Evolutionary conservation across 495 filamentous ascomycete genomes (phyloP).

Genomic region (Astrocystis sublimbata): DNA sequence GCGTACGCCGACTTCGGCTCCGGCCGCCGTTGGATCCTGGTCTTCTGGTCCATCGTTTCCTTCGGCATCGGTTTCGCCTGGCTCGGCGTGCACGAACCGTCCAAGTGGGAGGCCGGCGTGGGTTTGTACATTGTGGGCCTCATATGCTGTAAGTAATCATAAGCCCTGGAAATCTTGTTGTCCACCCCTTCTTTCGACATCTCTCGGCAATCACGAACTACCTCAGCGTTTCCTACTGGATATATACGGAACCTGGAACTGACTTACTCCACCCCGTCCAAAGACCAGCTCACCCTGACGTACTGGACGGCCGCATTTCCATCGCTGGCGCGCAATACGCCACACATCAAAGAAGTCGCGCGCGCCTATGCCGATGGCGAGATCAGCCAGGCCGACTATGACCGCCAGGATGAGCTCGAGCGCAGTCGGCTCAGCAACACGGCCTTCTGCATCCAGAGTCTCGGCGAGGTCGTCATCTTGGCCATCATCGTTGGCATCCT

Average conservation of each 20-base stretch:
- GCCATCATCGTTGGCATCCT: constrained; percentile 64
- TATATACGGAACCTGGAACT: no score
- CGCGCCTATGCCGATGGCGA: constrained; percentile 51
- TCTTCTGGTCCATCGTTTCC: constrained; percentile 57
- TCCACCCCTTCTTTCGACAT: no score
- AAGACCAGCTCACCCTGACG: constrained; percentile 65
- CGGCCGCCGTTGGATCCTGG: constrained; percentile 62
- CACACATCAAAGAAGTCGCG: constrained; percentile 54
- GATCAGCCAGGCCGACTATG: constrained; percentile 60
- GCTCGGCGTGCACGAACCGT: constrained; percentile 59
- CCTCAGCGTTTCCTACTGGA: no score
- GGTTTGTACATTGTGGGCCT: constrained; percentile 64
- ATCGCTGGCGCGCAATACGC: constrained; percentile 59
- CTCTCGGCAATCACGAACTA: no score
- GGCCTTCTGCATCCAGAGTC: constrained; percentile 62
- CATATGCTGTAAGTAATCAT: no score
- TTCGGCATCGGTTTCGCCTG: constrained; percentile 65
- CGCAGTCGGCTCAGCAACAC: constrained; percentile 60
- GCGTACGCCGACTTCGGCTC: constrained; percentile 64
- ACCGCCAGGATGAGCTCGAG: constrained; percentile 63
- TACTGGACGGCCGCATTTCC: constrained; percentile 71
- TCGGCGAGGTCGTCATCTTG: constrained; percentile 61
- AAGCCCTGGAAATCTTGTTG: no score
- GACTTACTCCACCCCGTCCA: no score
- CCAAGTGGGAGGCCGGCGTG: constrained; percentile 57